Evolutionary conservation across 176 grass and related monocot genomes (phyloP), one percentile per base, ranked within the genome.

Genomic region (Carex cristatella): DNA sequence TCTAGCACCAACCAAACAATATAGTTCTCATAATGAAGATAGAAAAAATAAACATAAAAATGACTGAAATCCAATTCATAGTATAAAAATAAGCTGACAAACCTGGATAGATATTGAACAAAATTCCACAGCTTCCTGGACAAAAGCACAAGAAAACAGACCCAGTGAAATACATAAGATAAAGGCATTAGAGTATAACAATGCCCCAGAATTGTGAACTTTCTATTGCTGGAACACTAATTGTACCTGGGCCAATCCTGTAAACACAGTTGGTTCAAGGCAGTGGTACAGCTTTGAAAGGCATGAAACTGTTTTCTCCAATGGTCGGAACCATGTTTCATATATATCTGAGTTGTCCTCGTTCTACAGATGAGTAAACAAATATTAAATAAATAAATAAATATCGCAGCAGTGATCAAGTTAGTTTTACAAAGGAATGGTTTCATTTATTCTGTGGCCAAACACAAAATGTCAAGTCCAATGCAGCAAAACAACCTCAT

Each of bases 281-380:
- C 96, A 95, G 79, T 83, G 91, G 88, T 99, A 99, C 81, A 99
- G 66, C 84, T 99, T 95, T 87, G 96, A 99, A 53, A 99, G 87
- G 79, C 93, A 99, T 38, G 96, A 95, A 61, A 95, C 91, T 79
- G 96, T 99, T 92, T 99, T 99, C 76, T 99, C 96, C 93, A 99
- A 82, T 85, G 93, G 93, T 71, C 87, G 90, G 85, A 95, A 99
- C 88, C 96, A 99, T 69, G 87, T 99, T 53, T 88, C 88, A 86
- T 89, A 91, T 88, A 91, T 88, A 84, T 94, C 91, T 4, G 88
- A 89, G 62, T 86, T 95, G 55, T 94, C 93, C 80, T 70, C 86
- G 59, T 83, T 90, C 96, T 97, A 91, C 76, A 84, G 66, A 71
- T 85, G 61, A 68, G 74, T 65, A 86, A 30, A 86, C 16, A 66